Base-by-base conservation (phyloP, 2,329 filamentous ascomycete genomes). In the Fusarium algeriense region DNA sequence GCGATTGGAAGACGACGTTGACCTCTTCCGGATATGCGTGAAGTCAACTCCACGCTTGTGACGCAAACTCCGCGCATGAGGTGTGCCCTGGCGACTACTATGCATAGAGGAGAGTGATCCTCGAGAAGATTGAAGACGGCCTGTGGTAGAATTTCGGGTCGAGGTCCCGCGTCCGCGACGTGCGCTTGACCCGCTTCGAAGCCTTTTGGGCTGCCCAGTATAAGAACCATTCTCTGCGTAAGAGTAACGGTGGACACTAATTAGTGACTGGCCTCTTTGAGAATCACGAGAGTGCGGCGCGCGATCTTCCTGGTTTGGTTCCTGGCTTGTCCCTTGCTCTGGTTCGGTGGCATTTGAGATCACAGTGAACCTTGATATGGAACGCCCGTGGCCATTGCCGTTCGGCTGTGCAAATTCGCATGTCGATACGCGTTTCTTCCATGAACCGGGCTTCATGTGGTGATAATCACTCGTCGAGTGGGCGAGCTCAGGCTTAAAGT, bases 391-490 rank as follows among this genome's bases (percentile, higher is more conserved):
- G 6, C 86, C 85, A 60, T 82, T 84, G 35, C 76, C 78, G 32
- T 79, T 83, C 55, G 80, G 78, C 55, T 85, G 82, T 4, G 83
- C 82, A 76, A 91, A 91, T 69, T 90, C 84, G 67, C 88, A 86
- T 1, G 89, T 91, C 1, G 89, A 90, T 52, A 89, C 84, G 48
- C 88, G 86, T 75, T 87, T 90, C 69, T 85, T 87, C 84, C 89
- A 88, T 32, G 84, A 81, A 1, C 83, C 80, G 14, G 89, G 88
- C 60, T 85, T 86, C 40, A 93, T 87, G 76, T 97, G 94, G 76
- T 98, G 95, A 75, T 97, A 96, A 77, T 98, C 95, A 80, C 94
- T 97, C 60, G 91, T 88, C 2, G 95, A 97, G 78, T 96, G 92
- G n/a, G 89, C 89, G 60, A 98, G 84, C 26, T 92, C 88, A 34